Conservation (phyloP, 495 filamentous ascomycete genomes). For the Neurospora sp. region DNA sequence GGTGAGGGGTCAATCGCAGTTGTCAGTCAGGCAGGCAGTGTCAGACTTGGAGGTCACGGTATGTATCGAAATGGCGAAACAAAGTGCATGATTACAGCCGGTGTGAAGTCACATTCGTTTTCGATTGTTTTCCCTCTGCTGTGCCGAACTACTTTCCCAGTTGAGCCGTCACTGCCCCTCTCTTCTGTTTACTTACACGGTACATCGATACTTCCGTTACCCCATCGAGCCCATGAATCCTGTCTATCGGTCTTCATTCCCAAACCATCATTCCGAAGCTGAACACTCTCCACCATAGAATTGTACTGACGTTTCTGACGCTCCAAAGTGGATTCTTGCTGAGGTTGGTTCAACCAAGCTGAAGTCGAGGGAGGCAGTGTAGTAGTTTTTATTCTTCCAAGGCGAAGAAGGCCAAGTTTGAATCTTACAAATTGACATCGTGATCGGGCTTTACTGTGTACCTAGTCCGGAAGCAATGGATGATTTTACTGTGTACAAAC, state of each 20-base stretch:
- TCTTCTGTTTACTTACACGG: neutral
- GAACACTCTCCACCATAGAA: neutral
- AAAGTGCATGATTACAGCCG: neutral
- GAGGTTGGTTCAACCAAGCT: neutral
- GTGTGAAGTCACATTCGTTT: neutral
- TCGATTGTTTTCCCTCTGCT: neutral
- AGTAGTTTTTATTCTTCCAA: neutral
- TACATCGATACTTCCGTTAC: neutral
- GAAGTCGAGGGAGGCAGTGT: neutral
- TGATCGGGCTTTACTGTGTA: neutral
- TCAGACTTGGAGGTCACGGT: neutral
- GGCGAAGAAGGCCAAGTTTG: neutral
- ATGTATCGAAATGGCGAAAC: neutral
- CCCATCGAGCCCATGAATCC: neutral
- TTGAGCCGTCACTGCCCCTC: neutral
- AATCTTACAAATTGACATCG: neutral
- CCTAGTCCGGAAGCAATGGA: neutral
- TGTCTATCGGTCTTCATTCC: neutral
- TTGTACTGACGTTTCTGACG: neutral
- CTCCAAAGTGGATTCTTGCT: neutral
- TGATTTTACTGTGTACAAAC: neutral
- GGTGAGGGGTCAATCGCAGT: neutral
- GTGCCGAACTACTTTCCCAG: neutral
- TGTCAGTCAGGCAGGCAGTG: neutral
- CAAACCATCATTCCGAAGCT: neutral